Conservation (phyloP, 345 rosid species). For the Hirschfeldia incana region DNA sequence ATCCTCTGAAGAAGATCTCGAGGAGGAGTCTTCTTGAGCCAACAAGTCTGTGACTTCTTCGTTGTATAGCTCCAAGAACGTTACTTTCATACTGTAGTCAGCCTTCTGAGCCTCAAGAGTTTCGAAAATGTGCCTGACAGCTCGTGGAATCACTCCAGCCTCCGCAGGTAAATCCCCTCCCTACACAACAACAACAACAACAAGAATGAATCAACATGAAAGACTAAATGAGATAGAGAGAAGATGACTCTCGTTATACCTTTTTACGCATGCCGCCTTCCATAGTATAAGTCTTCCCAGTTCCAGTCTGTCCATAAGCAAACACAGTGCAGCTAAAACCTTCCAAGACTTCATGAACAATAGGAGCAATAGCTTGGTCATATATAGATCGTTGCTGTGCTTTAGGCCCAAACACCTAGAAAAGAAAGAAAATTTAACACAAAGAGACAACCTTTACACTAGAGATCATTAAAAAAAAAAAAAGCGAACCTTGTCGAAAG, state of each 20-base stretch:
- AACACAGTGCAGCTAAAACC: constrained; percentile 95
- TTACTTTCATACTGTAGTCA: constrained; percentile 88
- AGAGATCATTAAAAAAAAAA: too few species aligned
- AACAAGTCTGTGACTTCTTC: constrained; percentile 89
- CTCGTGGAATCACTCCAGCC: constrained; percentile 93
- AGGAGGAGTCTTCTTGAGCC: constrained; percentile 60
- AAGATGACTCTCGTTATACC: constrained; percentile 29
- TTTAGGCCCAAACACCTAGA: constrained; percentile 91
- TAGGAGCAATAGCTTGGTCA: constrained; percentile 81
- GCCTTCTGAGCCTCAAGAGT: constrained; percentile 84
- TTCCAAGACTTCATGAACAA: constrained; percentile 89
- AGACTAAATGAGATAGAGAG: too few species aligned
- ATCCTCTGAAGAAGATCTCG: constrained; percentile 59
- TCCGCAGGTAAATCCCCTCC: constrained; percentile 90
- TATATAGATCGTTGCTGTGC: constrained; percentile 91
- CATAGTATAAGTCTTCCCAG: constrained; percentile 91
- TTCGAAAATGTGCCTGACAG: constrained; percentile 83
- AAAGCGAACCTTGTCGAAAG: constrained; percentile 74
- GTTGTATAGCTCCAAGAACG: constrained; percentile 88
- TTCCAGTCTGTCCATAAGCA: constrained; percentile 94
- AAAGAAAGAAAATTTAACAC: not conserved
- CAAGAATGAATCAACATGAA: not conserved
- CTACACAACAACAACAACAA: constrained; percentile 20
- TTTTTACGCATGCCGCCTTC: constrained; percentile 94
- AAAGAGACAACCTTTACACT: not conserved